phyloP scores from a whole-genome alignment of 169 alveolate genomes.

The Miamiensis avidus region DNA sequence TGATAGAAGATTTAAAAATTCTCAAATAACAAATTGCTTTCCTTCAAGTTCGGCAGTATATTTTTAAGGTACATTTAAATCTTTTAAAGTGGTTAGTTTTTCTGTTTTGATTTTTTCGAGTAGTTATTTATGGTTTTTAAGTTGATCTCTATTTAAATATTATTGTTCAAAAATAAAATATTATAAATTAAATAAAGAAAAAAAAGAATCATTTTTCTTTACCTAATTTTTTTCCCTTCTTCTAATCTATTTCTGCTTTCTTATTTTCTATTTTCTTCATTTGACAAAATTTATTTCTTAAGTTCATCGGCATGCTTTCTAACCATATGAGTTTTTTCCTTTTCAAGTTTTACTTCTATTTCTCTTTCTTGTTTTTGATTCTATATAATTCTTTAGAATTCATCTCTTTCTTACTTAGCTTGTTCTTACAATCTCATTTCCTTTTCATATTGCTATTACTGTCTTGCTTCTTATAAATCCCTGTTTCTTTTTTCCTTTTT shows the following conservation, averaged over 20 bases:
- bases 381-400: constrained; percentile 66
- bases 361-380: constrained; percentile 58
- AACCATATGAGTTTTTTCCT: constrained; percentile 48
- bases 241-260: constrained; percentile 61
- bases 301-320: constrained; percentile 59
- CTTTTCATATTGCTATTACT: constrained; percentile 58
- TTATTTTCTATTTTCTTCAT: constrained; percentile 61
- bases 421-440: constrained; percentile 61
- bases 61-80: constrained; percentile 38
- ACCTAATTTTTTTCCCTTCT: constrained; percentile 64
- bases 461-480: constrained; percentile 66
- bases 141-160: constrained; percentile 30
- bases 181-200: too few relatives aligned
- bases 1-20: too few relatives aligned
- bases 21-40: constrained; percentile 33
- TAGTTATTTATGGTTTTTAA: constrained; percentile 29
- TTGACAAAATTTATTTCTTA: constrained; percentile 53
- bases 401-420: constrained; percentile 76
- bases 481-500: constrained; percentile 36
- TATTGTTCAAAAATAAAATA: too few relatives aligned
- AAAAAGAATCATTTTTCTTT: too few relatives aligned
- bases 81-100: constrained; percentile 28
- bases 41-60: constrained; percentile 45
- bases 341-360: constrained; percentile 42
- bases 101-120: constrained; percentile 35